phyloP scores from a whole-genome alignment of 441 rosid genomes.

The Jatropha podagrica region DNA sequence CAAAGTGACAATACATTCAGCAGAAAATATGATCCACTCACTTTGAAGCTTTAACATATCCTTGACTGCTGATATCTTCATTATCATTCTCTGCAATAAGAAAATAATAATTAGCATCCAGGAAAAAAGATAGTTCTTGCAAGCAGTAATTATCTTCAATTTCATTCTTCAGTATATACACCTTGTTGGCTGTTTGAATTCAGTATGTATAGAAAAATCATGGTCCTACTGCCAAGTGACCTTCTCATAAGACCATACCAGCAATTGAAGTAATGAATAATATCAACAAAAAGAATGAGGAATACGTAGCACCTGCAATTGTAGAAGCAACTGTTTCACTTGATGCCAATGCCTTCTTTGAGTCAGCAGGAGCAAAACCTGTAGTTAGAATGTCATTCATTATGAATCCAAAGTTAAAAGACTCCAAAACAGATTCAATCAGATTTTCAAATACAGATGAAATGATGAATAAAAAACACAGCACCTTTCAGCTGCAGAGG shows the following conservation, averaged over 20 bases:
- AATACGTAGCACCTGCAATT: conserved; percentile 46
- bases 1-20: background rate
- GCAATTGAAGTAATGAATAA: background rate
- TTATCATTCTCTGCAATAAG: conserved; percentile 28
- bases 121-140: background rate
- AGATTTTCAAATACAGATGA: background rate
- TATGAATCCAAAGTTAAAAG: conserved; percentile 10
- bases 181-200: background rate
- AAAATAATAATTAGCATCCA: background rate
- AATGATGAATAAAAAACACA: background rate
- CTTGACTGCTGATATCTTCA: conserved; percentile 22
- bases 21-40: conserved; percentile 32
- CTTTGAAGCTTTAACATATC: conserved; percentile 38
- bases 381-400: conserved; percentile 17
- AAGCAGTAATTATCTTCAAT: background rate
- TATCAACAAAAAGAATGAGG: background rate
- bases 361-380: conserved; percentile 67
- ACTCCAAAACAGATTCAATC: background rate
- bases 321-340: conserved; percentile 35
- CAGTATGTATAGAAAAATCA: background rate
- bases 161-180: no score
- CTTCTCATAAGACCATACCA: conserved; percentile 1
- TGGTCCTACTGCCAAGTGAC: background rate
- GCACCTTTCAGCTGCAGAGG: conserved; percentile 88
- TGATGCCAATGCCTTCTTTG: conserved; percentile 37